Conservation (phyloP, 495 filamentous ascomycete species). For the Penicillium coprophilum region DNA sequence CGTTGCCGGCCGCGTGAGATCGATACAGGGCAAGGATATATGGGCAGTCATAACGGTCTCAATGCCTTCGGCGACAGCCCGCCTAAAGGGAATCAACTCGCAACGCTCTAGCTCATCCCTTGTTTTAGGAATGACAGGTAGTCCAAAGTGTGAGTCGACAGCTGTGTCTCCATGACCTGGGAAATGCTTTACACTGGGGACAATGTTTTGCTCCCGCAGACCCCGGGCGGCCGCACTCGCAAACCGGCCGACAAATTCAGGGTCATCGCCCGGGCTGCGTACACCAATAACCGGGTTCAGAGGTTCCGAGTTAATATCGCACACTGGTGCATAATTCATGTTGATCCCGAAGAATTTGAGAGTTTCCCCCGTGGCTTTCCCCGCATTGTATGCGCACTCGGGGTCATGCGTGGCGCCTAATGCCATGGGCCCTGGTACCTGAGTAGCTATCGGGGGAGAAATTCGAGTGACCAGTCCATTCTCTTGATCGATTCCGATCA, state of each 20-base stretch:
- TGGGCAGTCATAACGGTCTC: conserved; percentile 48
- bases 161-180: conserved; percentile 47
- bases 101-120: conserved; percentile 41
- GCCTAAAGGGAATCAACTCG: conserved; percentile 44
- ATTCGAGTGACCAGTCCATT: conserved; percentile 48
- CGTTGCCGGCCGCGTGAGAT: conserved; percentile 38
- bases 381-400: conserved; percentile 39
- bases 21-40: conserved; percentile 41
- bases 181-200: conserved; percentile 47
- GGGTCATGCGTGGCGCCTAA: conserved; percentile 41
- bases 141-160: conserved; percentile 44
- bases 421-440: conserved; percentile 44
- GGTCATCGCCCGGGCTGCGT: conserved; percentile 43
- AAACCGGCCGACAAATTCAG: conserved; percentile 41
- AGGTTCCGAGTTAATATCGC: conserved; percentile 47
- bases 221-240: conserved; percentile 38
- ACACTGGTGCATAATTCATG: conserved; percentile 48
- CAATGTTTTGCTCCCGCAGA: conserved; percentile 37
- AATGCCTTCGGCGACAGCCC: conserved; percentile 42
- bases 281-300: conserved; percentile 46
- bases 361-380: conserved; percentile 37
- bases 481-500: conserved; percentile 48
- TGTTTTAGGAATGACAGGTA: conserved; percentile 40
- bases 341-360: conserved; percentile 42
- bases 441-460: conserved; percentile 43